Evolutionary conservation across 2,329 filamentous ascomycete species (phyloP), one percentile per base, ranked within the genome.

Genomic region (Ceratocystis diversiconidia): DNA sequence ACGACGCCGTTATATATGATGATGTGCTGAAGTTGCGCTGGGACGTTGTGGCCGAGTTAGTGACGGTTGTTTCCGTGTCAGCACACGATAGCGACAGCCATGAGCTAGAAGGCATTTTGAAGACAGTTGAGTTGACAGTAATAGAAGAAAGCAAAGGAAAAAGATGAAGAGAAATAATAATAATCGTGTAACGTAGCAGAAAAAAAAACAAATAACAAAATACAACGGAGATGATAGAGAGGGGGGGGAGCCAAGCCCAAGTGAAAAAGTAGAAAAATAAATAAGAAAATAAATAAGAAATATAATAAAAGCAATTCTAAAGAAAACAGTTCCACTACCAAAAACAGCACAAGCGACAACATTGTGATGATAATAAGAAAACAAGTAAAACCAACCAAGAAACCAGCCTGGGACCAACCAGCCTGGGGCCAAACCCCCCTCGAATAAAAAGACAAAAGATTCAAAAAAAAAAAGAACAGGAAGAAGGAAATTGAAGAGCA

Each of bases 11-110:
- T 17, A 32, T 60, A 22, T 60, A 60, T 12, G 36, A 61, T 8
- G 30, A 62, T 55, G 48, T 50, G 48, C 57, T 55, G 15, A 44
- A 60, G 19, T 30, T 66, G 25, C 52, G 55, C 15, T 66, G 65
- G 61, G 65, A 66, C 22, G 19, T 55, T 7, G 32, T 66, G 19
- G 65, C 65, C 17, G 61, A 64, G 46, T 50, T 66, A n/a, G 48
- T 50, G 17, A 50, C 48, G 19, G 48, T 50, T 50, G 19, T 50
- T 50, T 55, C 30, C n/a, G 50, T 66, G 30, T n/a, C 46, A 12
- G n/a, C 44, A 3, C 25, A 43, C 28, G 61, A 43, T 1, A n/a
- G 63, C 12, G 30, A 44, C 61, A 50, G 8, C 22, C 48, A 50
- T 12, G n/a, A 50, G 48, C 48, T 25, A 22, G 8, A 12, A 10